Percentiles rank a stretch among this genome's conserved stretches.
Conservation (phyloP, 352 stramenopile genomes). For the Pythium insidiosum region DNA sequence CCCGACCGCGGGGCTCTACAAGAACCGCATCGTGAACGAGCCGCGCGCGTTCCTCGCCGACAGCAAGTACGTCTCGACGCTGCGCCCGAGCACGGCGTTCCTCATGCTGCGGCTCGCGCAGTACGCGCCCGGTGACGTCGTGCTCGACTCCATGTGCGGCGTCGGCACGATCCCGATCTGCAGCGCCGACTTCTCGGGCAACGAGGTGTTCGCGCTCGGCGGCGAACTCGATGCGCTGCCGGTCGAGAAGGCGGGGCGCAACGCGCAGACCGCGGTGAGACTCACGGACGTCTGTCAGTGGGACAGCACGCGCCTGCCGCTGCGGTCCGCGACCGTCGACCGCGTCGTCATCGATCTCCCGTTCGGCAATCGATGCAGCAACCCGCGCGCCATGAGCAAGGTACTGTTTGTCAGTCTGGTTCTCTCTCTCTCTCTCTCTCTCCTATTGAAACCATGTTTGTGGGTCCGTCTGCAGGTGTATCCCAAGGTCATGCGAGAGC, state of each 20-base stretch:
- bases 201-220: slow-evolving; percentile 51
- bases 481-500: slow-evolving; percentile 64
- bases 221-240: slow-evolving; percentile 54
- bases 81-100: slow-evolving; percentile 69
- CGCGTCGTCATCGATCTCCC: slow-evolving; percentile 72
- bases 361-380: slow-evolving; percentile 70
- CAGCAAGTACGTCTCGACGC: slow-evolving; percentile 64
- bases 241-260: slow-evolving; percentile 43
- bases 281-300: slow-evolving; percentile 52
- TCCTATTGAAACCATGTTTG: no score
- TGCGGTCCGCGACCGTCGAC: slow-evolving; percentile 48
- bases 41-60: slow-evolving; percentile 36
- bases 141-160: slow-evolving; percentile 80
- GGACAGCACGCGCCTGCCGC: slow-evolving; percentile 49
- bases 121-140: slow-evolving; percentile 44
- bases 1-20: slow-evolving; percentile 46
- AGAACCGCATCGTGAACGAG: slow-evolving; percentile 64
- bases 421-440: no score
- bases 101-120: slow-evolving; percentile 64
- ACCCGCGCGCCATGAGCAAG: slow-evolving; percentile 59
- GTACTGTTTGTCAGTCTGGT: no score
- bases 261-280: slow-evolving; percentile 23
- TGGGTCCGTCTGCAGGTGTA: slow-evolving; percentile 40
- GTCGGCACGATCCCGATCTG: slow-evolving; percentile 74
- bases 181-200: slow-evolving; percentile 31